Percentiles rank a stretch among this genome's conserved stretches.
phyloP scores from a whole-genome alignment of 768 basidiomycete species.

The Psilocybe cubensis region DNA sequence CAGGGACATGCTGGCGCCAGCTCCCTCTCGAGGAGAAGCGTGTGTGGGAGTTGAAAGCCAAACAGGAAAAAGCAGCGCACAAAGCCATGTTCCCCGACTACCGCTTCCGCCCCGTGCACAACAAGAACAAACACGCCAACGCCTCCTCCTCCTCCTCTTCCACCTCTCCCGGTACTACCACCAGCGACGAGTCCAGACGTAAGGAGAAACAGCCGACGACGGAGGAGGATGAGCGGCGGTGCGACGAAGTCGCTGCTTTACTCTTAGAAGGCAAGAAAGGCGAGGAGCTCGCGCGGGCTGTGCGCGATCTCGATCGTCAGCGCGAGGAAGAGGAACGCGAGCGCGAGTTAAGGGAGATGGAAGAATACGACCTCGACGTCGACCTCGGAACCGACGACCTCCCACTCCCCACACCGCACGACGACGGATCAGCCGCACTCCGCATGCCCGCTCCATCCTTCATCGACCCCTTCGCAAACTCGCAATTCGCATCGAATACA shows the following conservation, averaged over 20 bases:
- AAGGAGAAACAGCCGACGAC: slow-evolving; percentile 41
- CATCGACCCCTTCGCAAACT: no score
- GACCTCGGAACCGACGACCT: background rate
- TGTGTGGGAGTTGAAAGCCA: slow-evolving; percentile 74
- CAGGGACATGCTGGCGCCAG: slow-evolving; percentile 76
- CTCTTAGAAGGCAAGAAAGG: slow-evolving; percentile 74
- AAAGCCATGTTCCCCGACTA: slow-evolving; percentile 71
- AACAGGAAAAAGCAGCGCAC: slow-evolving; percentile 75
- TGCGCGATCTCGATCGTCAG: slow-evolving; percentile 52
- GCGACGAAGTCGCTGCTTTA: slow-evolving; percentile 68
- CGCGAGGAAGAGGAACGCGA: slow-evolving; percentile 1
- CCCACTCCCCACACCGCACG: no score
- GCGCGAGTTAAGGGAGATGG: slow-evolving; percentile 3
- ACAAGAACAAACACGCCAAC: slow-evolving; percentile 42
- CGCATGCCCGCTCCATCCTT: no score
- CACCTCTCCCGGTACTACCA: background rate
- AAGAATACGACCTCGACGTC: background rate
- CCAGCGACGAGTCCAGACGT: slow-evolving; percentile 14
- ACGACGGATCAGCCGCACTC: background rate
- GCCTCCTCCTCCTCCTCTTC: background rate
- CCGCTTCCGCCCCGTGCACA: slow-evolving; percentile 57
- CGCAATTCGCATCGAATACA: no score
- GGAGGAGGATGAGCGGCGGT: slow-evolving; percentile 64
- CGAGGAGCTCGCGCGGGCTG: slow-evolving; percentile 64
- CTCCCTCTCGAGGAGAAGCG: slow-evolving; percentile 73